Evolutionary conservation across 306 rosid species (phyloP).

Genomic region (Fragaria ananassa): DNA sequence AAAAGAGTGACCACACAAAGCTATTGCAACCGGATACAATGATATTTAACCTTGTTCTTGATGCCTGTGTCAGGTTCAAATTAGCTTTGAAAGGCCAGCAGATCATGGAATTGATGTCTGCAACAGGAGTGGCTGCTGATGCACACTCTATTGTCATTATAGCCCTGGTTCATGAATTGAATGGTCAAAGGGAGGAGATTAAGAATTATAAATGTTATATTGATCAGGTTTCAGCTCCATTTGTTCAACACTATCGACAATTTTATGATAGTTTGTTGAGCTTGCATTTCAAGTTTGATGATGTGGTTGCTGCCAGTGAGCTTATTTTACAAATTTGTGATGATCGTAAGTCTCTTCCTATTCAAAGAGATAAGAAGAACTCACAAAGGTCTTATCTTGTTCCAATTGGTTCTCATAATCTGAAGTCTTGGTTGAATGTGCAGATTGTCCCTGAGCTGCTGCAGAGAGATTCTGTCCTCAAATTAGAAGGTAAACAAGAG

Average conservation of each 20-base stretch:
- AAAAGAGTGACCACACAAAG: constrained; percentile 31
- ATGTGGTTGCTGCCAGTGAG: constrained; percentile 58
- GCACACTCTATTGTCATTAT: constrained; percentile 59
- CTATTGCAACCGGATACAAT: constrained; percentile 46
- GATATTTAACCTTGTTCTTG: constrained; percentile 76
- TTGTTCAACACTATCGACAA: constrained; percentile 47
- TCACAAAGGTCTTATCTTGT: constrained; percentile 43
- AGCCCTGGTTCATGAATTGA: constrained; percentile 67
- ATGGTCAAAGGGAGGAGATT: constrained; percentile 73
- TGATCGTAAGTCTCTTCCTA: constrained; percentile 26
- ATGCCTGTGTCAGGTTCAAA: constrained; percentile 73
- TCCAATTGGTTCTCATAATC: constrained; percentile 66
- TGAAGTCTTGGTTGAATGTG: constrained; percentile 54
- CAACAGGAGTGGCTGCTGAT: constrained; percentile 54
- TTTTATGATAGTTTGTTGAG: constrained; percentile 80
- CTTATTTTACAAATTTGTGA: constrained; percentile 62
- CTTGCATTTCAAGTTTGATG: constrained; percentile 75
- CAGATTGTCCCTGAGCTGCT: constrained; percentile 58
- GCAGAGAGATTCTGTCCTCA: constrained; percentile 63
- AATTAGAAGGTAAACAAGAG: constrained; percentile 55
- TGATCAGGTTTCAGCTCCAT: constrained; percentile 45
- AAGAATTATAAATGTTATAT: constrained; percentile 51
- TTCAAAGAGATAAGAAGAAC: constrained; percentile 30
- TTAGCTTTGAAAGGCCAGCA: constrained; percentile 57
- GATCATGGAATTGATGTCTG: constrained; percentile 59